phyloP scores from a whole-genome alignment of 257 asterid species.

The Haberlea rhodopensis region DNA sequence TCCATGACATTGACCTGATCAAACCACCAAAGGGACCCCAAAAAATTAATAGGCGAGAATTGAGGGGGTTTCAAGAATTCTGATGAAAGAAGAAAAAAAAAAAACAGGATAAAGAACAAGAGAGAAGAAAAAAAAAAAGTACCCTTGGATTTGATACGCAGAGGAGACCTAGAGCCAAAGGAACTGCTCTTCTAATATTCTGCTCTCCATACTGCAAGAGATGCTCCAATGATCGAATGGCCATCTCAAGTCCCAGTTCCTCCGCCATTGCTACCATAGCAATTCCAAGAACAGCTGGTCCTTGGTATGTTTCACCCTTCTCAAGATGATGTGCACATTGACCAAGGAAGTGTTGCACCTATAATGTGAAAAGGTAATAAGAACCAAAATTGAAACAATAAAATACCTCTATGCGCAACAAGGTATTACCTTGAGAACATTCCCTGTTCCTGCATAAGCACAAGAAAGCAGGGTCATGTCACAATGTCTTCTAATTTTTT shows the following conservation, averaged over 20 bases:
- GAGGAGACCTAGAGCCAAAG: conserved; percentile 91
- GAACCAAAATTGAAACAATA: conserved; percentile 12
- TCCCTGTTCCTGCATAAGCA: conserved; percentile 98
- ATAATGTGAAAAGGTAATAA: conserved; percentile 29
- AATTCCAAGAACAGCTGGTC: conserved; percentile 95
- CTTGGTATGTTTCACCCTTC: conserved; percentile 82
- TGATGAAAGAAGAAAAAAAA: conserved; percentile 2
- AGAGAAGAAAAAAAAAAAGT: conserved; percentile 1
- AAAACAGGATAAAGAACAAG: neutral
- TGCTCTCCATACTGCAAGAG: conserved; percentile 93
- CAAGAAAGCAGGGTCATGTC: conserved; percentile 90
- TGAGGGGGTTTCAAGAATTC: neutral
- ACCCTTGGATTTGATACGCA: conserved; percentile 97
- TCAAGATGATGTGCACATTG: conserved; percentile 93
- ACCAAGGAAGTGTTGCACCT: conserved; percentile 95
- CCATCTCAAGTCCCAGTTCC: conserved; percentile 95
- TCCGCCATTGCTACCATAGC: conserved; percentile 99
- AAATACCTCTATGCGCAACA: neutral
- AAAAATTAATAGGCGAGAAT: conserved; percentile 1
- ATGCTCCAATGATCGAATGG: conserved; percentile 92
- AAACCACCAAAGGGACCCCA: conserved; percentile 28
- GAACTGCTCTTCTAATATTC: conserved; percentile 85
- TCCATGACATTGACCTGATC: conserved; percentile 97
- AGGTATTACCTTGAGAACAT: conserved; percentile 75
- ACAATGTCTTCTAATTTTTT: conserved; percentile 75